phyloP scores from a whole-genome alignment of 345 rosid genomes.

The Arabidopsis thaliana region TAIR10.1 NC_003075.7:6764001-6764500 shows the following conservation, averaged over 20 bases:
- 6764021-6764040: conserved; percentile 21
- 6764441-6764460: conserved; percentile 4
- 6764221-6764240: conserved; percentile 47
- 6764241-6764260: conserved; percentile 31
- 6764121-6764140: background rate
- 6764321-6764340: too few species aligned
- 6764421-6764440: background rate
- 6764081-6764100: background rate
- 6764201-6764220: conserved; percentile 43
- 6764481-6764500: conserved; percentile 14
- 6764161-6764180: conserved; percentile 42
- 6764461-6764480: background rate
- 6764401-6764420: background rate
- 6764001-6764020: conserved; percentile 27
- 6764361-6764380: background rate
- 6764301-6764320: background rate
- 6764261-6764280: conserved; percentile 46
- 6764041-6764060: conserved; percentile 19
- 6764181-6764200: conserved; percentile 48
- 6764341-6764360: too few species aligned
- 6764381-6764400: background rate
- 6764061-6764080: background rate
- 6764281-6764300: conserved; percentile 24
- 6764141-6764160: conserved; percentile 46
- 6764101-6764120: background rate